Evolutionary conservation across 2,329 filamentous ascomycete species (phyloP).

Genomic region (Magnaporthiopsis rhizophila): DNA sequence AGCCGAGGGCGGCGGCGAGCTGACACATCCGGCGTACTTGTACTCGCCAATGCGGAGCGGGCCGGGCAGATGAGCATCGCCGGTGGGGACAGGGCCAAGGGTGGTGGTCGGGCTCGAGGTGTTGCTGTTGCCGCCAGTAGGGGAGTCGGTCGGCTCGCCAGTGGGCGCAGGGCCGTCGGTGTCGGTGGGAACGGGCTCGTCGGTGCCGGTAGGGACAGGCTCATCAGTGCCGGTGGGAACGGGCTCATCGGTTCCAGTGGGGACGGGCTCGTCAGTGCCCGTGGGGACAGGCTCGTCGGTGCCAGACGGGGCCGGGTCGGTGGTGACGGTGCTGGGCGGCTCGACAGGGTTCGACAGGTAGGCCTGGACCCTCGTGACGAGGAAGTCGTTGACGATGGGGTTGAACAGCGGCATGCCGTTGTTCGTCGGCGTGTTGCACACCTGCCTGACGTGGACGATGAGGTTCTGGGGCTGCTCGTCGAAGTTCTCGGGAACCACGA

Average conservation of each 20-base stretch:
- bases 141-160: not conserved
- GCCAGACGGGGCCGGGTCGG: too few species aligned
- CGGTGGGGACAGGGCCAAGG: not conserved
- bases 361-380: not conserved
- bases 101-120: not conserved
- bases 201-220: not conserved
- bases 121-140: not conserved
- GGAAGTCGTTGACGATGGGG: too few species aligned
- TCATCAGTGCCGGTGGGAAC: not conserved
- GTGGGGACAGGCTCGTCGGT: too few species aligned
- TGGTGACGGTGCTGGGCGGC: too few species aligned
- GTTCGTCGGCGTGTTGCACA: too few species aligned
- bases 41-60: not conserved
- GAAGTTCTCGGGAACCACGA: too few species aligned
- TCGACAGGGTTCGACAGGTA: not conserved
- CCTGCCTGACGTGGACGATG: too few species aligned
- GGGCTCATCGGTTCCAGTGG: not conserved
- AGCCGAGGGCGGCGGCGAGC: not conserved
- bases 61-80: not conserved
- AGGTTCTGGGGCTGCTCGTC: too few species aligned
- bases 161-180: not conserved
- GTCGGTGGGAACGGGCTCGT: too few species aligned
- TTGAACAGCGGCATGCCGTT: too few species aligned
- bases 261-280: too few species aligned
- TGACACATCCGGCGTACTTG: not conserved